Percentiles rank a stretch among this genome's conserved stretches.
These are phyloP conservation scores for Suillus luteus DNA, from an alignment of 768 basidiomycete genomes.

Conservation along the genomic window DNA sequence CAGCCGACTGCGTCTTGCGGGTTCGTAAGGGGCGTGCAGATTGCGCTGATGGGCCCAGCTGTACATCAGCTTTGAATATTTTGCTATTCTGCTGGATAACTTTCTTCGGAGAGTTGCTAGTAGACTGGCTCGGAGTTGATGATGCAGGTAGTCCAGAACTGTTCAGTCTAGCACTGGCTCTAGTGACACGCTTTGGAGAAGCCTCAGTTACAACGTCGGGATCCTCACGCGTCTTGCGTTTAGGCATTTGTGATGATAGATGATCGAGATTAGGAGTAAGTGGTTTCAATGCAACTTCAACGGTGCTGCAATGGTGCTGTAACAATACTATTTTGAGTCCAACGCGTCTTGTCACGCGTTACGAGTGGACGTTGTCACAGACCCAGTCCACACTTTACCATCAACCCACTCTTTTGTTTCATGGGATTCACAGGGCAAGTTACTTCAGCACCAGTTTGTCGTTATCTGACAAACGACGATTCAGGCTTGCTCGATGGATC, in stretches of 20 bases:
- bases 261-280: not conserved
- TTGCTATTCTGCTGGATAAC: not conserved
- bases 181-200: slow-evolving; percentile 38
- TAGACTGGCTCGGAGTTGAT: not conserved
- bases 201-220: slow-evolving; percentile 17
- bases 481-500: slow-evolving; percentile 76
- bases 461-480: not conserved
- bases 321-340: no score
- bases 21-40: slow-evolving; percentile 4
- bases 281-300: not conserved
- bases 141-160: not conserved
- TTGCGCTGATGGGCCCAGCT: slow-evolving; percentile 6
- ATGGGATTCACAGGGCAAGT: slow-evolving; percentile 70
- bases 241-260: slow-evolving; percentile 38
- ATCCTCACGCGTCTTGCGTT: slow-evolving; percentile 43
- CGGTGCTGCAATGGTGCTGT: no score
- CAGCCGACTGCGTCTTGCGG: not conserved
- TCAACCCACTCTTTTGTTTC: slow-evolving; percentile 14
- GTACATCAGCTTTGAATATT: not conserved
- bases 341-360: slow-evolving; percentile 27
- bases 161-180: slow-evolving; percentile 20
- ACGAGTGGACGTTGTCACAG: slow-evolving; percentile 21
- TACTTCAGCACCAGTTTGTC: not conserved
- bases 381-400: slow-evolving; percentile 7
- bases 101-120: slow-evolving; percentile 4